Base-by-base conservation (phyloP, 164 flowering plant genomes). In the Liriodendron chinense region DNA sequence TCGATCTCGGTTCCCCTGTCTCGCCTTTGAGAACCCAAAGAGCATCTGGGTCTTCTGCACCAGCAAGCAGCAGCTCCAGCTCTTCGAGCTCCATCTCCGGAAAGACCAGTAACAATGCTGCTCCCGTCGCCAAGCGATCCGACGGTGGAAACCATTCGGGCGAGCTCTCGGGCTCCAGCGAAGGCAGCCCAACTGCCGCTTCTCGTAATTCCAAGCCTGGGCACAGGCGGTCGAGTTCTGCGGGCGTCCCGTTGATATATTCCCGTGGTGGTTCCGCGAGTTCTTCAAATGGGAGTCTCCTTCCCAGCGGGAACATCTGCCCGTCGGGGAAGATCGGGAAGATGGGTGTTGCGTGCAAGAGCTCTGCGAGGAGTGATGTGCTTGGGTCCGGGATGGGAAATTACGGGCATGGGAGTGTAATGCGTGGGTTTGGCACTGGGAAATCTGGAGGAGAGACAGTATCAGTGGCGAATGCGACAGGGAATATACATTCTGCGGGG, bases 331-430 rank as follows among this genome's bases (percentile, higher is more conserved):
- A 81, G 79, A 78, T 89, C 72, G 49, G 83, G 69, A 88, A 84
- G 74, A 65, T 89, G 0, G 82, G 82, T 7, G 79, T 85, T 85
- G 80, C 84, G 34, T 48, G 62, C 49, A 80, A 80, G 43, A 71
- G 47, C 22, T 7, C 86, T 2, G 20, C 72, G 1, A 57, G 87
- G 71, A 76, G 82, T 10, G 96, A 91, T 61, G 92, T 89, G 13
- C 75, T 95, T 66, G 90, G 98, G 18, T 80, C 87, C 0, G 96
- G 98, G 28, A 81, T 85, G 1, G 96, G 85, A 1, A 85, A 92
- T 79, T 93, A 93, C 74, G 98, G 98, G 21, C 98, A 90, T 57
- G 98, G 98, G 5, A 95, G 90, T 81, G 86, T 95, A 76, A 85
- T 95, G 88, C 88, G 97, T 34, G 90, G 89, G 16, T 78, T 76